phyloP scores from a whole-genome alignment of 192 early-diverging fungal genomes.

The Thamnidium elegans region DNA sequence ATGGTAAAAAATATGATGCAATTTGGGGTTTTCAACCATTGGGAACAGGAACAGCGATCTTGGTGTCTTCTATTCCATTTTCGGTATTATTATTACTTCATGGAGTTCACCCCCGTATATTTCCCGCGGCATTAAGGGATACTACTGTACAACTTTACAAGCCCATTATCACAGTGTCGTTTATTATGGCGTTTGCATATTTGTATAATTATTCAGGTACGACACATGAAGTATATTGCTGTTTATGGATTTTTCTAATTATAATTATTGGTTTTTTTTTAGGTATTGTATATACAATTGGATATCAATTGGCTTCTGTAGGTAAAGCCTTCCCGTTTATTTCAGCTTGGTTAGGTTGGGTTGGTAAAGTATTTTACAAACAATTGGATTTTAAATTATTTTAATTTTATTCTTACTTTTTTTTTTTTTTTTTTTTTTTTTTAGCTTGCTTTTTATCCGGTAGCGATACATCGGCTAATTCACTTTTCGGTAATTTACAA shows the following conservation, averaged over 20 bases:
- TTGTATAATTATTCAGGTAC: conserved; percentile 29
- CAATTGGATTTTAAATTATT: too few species aligned
- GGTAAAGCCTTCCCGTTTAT: conserved; percentile 32
- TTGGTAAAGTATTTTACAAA: not conserved
- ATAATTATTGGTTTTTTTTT: too few species aligned
- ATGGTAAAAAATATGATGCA: conserved; percentile 31
- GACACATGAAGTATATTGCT: not conserved
- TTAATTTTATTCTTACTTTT: too few species aligned
- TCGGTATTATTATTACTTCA: conserved; percentile 15
- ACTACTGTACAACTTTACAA: conserved; percentile 27
- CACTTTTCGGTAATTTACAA: conserved; percentile 37
- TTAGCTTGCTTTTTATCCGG: conserved; percentile 35
- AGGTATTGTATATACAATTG: conserved; percentile 37
- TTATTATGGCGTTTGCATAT: conserved; percentile 41
- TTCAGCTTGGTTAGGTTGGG: conserved; percentile 34
- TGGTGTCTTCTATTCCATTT: conserved; percentile 18
- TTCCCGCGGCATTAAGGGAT: conserved; percentile 11
- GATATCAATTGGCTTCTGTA: conserved; percentile 27
- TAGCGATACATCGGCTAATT: conserved; percentile 34
- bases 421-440: too few species aligned
- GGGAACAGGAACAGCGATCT: conserved; percentile 33
- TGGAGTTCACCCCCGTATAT: conserved; percentile 18
- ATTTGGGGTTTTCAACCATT: conserved; percentile 36
- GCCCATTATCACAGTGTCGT: conserved; percentile 33
- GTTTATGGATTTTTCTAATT: not conserved